Evolutionary conservation across 768 basidiomycete genomes (phyloP).

Genomic region (Sporobolomyces pararoseus): DNA sequence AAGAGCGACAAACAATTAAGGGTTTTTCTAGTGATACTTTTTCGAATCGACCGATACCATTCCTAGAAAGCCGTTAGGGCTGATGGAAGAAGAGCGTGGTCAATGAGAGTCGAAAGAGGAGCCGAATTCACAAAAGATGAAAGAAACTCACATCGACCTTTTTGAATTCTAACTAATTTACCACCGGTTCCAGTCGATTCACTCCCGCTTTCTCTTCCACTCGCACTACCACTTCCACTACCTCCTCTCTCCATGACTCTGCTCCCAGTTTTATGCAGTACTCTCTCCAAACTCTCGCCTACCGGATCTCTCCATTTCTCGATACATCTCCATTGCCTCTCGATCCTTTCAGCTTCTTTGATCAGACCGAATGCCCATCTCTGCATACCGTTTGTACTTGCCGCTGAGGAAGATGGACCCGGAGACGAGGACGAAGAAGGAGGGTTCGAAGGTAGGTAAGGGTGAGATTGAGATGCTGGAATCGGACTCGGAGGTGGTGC

Average conservation of each 20-base stretch:
- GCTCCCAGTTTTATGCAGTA: background rate
- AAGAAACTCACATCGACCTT: conserved; percentile 9
- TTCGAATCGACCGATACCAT: too few relatives aligned
- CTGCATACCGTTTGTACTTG: conserved; percentile 28
- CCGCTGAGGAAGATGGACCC: background rate
- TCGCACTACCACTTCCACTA: background rate
- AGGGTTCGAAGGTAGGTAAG: conserved; percentile 9
- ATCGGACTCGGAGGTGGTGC: conserved; percentile 14
- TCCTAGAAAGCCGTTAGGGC: too few relatives aligned
- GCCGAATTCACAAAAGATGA: too few relatives aligned
- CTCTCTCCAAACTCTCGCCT: conserved; percentile 39
- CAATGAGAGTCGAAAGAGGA: too few relatives aligned
- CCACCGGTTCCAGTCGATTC: background rate
- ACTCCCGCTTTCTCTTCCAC: conserved; percentile 6
- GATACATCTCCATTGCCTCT: conserved; percentile 33
- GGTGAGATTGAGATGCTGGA: background rate
- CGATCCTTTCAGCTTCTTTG: conserved; percentile 40
- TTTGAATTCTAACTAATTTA: conserved; percentile 7
- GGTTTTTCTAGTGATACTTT: too few relatives aligned
- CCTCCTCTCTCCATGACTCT: background rate
- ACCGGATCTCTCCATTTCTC: conserved; percentile 41
- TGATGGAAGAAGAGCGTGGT: too few relatives aligned
- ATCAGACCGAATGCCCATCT: conserved; percentile 39
- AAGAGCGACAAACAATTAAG: too few relatives aligned
- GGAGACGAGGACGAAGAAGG: background rate